These are phyloP conservation scores for Mycena chlorophos DNA, from an alignment of 768 basidiomycete genomes.

Conservation along the genomic window DNA sequence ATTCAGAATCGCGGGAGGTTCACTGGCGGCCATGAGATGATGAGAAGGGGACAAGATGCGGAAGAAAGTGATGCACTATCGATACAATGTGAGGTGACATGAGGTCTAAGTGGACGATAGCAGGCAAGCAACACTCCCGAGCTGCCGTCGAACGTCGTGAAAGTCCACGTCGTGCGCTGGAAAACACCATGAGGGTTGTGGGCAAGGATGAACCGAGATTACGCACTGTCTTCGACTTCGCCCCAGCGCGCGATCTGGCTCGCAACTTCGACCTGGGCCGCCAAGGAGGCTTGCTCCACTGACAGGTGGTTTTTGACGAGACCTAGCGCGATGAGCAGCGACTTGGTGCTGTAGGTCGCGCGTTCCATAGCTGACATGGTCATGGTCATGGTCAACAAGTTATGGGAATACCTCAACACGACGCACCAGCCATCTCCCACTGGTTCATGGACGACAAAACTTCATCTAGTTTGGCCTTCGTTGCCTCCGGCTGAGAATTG, in stretches of 20 bases:
- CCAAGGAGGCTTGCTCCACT: slow-evolving; percentile 81
- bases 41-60: not conserved
- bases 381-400: not conserved
- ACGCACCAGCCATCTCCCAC: slow-evolving; percentile 89
- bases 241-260: slow-evolving; percentile 98
- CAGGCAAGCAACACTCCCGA: slow-evolving; percentile 77
- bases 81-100: not conserved
- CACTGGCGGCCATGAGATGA: not conserved
- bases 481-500: slow-evolving; percentile 67
- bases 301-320: slow-evolving; percentile 74
- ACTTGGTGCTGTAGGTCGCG: slow-evolving; percentile 85
- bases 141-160: slow-evolving; percentile 84
- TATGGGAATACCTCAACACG: not conserved
- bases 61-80: not conserved
- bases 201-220: slow-evolving; percentile 4
- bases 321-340: slow-evolving; percentile 84
- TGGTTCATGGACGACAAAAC: slow-evolving; percentile 66
- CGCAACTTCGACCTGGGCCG: slow-evolving; percentile 88
- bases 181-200: slow-evolving; percentile 10
- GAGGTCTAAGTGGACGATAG: slow-evolving; percentile 37
- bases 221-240: slow-evolving; percentile 98
- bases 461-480: slow-evolving; percentile 56
- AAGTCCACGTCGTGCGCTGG: slow-evolving; percentile 97
- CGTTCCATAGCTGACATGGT: slow-evolving; percentile 77
- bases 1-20: slow-evolving; percentile 37